Conservation (phyloP, 2,329 filamentous ascomycete genomes). For the Arthrobotrys pseudoclavata region DNA sequence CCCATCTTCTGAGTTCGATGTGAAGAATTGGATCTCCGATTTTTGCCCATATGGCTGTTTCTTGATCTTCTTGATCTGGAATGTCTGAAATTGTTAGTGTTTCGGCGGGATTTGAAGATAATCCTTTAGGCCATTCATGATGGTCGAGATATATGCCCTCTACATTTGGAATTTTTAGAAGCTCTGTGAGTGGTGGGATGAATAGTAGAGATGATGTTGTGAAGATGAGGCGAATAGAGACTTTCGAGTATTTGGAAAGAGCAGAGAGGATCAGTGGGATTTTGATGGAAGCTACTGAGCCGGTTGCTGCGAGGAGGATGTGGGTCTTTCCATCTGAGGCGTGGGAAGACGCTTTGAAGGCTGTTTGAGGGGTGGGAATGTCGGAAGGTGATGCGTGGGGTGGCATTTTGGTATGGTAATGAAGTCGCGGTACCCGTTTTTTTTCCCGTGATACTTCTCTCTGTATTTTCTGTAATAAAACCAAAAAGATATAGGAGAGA, state of each 20-base stretch:
- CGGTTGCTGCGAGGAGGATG: slow-evolving; percentile 76
- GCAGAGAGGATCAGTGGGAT: slow-evolving; percentile 74
- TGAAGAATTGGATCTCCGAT: slow-evolving; percentile 79
- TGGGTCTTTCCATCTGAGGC: slow-evolving; percentile 71
- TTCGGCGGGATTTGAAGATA: slow-evolving; percentile 27
- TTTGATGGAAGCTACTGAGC: slow-evolving; percentile 91
- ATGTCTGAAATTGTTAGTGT: neutral
- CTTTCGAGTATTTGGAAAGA: slow-evolving; percentile 68
- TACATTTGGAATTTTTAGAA: slow-evolving; percentile 77
- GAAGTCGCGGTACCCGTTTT: neutral
- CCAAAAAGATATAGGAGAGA: neutral
- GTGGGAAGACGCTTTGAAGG: slow-evolving; percentile 64
- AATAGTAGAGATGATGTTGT: slow-evolving; percentile 81
- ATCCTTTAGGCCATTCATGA: slow-evolving; percentile 82
- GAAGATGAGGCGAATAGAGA: slow-evolving; percentile 88
- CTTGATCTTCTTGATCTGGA: neutral
- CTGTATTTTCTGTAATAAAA: neutral
- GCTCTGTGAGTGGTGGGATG: slow-evolving; percentile 73
- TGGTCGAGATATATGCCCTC: slow-evolving; percentile 84
- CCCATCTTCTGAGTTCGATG: slow-evolving; percentile 88
- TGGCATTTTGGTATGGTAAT: slow-evolving; percentile 16
- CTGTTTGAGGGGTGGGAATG: slow-evolving; percentile 45
- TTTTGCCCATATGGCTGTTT: slow-evolving; percentile 54
- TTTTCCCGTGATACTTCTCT: neutral
- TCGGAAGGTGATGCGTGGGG: slow-evolving; percentile 36